phyloP scores from a whole-genome alignment of 768 basidiomycete genomes.

The Pisolithus tinctorius region DNA sequence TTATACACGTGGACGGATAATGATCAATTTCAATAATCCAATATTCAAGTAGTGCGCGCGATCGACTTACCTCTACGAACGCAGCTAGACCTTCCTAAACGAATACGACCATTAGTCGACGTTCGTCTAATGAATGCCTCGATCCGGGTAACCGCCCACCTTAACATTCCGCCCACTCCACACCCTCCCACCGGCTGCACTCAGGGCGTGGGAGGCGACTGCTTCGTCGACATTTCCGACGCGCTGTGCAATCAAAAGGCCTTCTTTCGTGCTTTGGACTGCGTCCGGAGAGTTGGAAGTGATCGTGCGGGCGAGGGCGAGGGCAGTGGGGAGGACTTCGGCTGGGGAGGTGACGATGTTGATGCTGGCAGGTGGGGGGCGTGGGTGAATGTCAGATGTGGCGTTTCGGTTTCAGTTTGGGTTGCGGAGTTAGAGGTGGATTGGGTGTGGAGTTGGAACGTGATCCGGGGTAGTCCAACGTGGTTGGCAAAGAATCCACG shows the following conservation, averaged over 20 bases:
- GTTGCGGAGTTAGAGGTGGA: too few relatives aligned
- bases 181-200: constrained; percentile 42
- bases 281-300: constrained; percentile 69
- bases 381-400: not conserved
- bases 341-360: constrained; percentile 57
- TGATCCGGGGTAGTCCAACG: too few relatives aligned
- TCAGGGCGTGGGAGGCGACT: constrained; percentile 38
- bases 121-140: not conserved
- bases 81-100: constrained; percentile 63
- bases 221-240: constrained; percentile 44
- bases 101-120: too few relatives aligned
- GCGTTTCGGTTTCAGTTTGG: too few relatives aligned
- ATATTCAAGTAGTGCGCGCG: not conserved
- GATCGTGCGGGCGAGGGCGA: constrained; percentile 56
- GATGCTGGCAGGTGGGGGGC: constrained; percentile 39
- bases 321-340: constrained; percentile 53
- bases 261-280: constrained; percentile 71
- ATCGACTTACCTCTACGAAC: constrained; percentile 49
- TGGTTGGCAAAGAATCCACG: too few relatives aligned
- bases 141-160: constrained; percentile 27
- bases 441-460: too few relatives aligned
- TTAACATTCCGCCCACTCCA: constrained; percentile 66
- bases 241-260: constrained; percentile 48
- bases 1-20: not conserved
- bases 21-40: too few relatives aligned